Base-by-base conservation (phyloP, 2,329 filamentous ascomycete species). In the Trichoderma polysporum region DNA sequence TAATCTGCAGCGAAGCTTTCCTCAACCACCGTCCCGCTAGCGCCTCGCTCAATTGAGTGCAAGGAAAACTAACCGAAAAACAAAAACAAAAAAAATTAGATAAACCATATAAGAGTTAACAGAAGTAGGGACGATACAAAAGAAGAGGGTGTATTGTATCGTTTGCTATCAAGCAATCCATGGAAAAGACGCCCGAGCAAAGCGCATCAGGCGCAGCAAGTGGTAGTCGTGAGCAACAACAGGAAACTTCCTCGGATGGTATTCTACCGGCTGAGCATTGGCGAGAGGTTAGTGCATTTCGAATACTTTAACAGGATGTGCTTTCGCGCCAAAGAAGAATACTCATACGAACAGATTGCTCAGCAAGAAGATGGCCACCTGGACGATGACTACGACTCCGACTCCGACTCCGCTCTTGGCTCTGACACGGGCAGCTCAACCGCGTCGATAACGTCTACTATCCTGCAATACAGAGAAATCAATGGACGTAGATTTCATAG, bases 401-500 rank as follows among this genome's bases (percentile, higher is more conserved):
- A 74, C 25, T 65, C 25, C 31, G 73, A 74, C 39, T 74, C 73
- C 1, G 71, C 73, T 15, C 62, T 74, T 29, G 72, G 69, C 9
- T 69, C 72, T 12, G 69, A 70, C 25, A 22, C 66, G 35, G 57
- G 19, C 27, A 74, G 73, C 13, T 77, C 75, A 2, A 77, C 75
- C 0, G 71, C 73, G 1, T 78, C 77, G 15, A 69, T 79, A 3
- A 72, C 73, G 4, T 74, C 74, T 7, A 77, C 75, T 66, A 74
- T 78, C 39, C 72, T 74, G 29, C 71, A 77, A 41, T 78, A 77
- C 61, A 74, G 76, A 45, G 70, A 65, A 22, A 68, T 78, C 22
- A 74, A 78, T 37, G 74, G 74, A 4, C 75, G 76, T 15, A 75
- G 75, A 1, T 77, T 72, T 47, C 75, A 77, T 61, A 39, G 60